Percentiles rank a stretch among this genome's conserved stretches.
Evolutionary conservation across 306 rosid species (phyloP).

Genomic region (Malus sieversii): DNA sequence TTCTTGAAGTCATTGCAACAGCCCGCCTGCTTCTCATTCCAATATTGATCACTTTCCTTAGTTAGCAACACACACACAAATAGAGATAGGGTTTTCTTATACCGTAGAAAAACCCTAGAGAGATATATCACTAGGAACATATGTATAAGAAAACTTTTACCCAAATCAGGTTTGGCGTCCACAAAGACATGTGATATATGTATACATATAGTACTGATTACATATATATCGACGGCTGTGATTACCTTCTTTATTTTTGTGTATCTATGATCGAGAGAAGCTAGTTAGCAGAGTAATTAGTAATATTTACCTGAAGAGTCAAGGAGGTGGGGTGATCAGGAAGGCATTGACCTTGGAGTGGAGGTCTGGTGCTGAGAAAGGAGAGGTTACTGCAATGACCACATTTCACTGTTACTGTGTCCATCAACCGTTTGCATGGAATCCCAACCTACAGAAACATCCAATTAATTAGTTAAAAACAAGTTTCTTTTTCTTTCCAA

Average conservation of each 20-base stretch:
- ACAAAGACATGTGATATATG: neutral
- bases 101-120: neutral
- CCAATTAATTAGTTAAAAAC: neutral
- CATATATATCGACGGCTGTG: neutral
- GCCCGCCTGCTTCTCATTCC: constrained; percentile 39
- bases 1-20: constrained; percentile 50
- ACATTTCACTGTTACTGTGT: constrained; percentile 96
- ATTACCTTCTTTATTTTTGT: neutral
- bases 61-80: neutral
- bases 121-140: neutral
- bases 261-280: neutral
- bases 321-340: constrained; percentile 50
- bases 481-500: neutral
- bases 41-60: neutral
- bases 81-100: neutral
- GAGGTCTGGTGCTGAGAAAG: constrained; percentile 65
- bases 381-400: constrained; percentile 97
- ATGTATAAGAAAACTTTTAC: neutral
- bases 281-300: neutral
- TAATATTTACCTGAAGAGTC: constrained; percentile 49
- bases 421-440: constrained; percentile 82
- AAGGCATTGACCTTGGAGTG: constrained; percentile 50
- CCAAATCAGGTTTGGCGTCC: neutral
- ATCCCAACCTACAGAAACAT: constrained; percentile 62
- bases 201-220: neutral